Evolutionary conservation across 768 basidiomycete species (phyloP).

Genomic region (Neoboletus brunneissimus): DNA sequence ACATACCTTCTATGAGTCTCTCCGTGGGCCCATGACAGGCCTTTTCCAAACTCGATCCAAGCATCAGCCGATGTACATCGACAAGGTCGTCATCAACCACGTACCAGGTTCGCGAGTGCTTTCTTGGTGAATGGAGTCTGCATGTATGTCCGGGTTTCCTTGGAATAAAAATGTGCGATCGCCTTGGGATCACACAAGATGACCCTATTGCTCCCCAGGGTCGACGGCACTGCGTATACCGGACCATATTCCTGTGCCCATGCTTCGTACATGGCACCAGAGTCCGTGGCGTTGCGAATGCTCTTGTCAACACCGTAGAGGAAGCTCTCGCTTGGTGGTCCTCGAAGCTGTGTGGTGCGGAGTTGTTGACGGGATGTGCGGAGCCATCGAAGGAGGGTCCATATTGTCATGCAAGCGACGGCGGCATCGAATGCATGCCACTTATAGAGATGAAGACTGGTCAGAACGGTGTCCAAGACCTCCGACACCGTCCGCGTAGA

Average conservation of each 20-base stretch:
- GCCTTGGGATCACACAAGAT: constrained; percentile 40
- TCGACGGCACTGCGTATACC: constrained; percentile 7
- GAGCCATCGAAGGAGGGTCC: constrained; percentile 6
- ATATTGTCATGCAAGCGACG: neutral
- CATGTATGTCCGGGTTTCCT: constrained; percentile 34
- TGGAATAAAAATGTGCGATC: constrained; percentile 4
- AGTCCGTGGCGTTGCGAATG: neutral
- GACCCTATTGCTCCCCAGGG: constrained; percentile 3
- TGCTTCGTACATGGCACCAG: constrained; percentile 10
- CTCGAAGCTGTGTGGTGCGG: constrained; percentile 13
- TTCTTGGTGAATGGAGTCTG: constrained; percentile 34
- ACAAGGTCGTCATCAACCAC: neutral
- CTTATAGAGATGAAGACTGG: neutral
- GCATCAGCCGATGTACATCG: neutral
- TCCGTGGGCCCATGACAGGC: constrained; percentile 20
- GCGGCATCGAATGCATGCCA: neutral
- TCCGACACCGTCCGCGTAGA: neutral
- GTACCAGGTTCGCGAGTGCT: constrained; percentile 31
- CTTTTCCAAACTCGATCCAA: constrained; percentile 19
- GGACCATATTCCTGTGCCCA: constrained; percentile 19
- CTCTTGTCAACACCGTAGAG: constrained; percentile 11
- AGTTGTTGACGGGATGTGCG: neutral
- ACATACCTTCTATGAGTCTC: neutral
- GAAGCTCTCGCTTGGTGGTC: constrained; percentile 15
- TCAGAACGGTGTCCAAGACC: neutral